These are phyloP conservation scores for Penicillium rolfsii DNA, from an alignment of 2,329 filamentous ascomycete species.

Conservation along the genomic window DNA sequence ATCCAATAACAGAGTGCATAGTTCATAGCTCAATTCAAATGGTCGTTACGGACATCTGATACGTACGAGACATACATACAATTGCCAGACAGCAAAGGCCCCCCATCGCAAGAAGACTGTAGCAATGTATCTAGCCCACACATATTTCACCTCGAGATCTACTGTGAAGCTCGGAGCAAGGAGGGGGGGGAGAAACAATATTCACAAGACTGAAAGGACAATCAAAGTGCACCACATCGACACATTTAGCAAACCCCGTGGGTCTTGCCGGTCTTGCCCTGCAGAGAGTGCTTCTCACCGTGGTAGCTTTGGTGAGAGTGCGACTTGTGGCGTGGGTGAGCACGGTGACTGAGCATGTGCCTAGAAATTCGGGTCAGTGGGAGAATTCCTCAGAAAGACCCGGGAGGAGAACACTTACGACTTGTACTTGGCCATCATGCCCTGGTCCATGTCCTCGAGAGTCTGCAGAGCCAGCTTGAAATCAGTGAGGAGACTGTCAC, in stretches of 20 bases:
- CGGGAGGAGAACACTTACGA: conserved; percentile 51
- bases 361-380: conserved; percentile 26
- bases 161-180: background rate
- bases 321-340: conserved; percentile 57
- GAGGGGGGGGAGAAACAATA: background rate
- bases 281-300: conserved; percentile 81
- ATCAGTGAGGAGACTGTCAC: conserved; percentile 76
- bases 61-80: conserved; percentile 9
- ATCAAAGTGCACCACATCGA: background rate
- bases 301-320: conserved; percentile 59
- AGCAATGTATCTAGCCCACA: background rate
- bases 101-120: no score
- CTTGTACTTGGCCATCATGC: conserved; percentile 70
- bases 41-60: conserved; percentile 10
- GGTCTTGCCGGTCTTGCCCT: conserved; percentile 89
- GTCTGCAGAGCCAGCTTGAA: conserved; percentile 75
- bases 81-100: background rate
- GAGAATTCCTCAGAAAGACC: background rate
- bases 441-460: conserved; percentile 73
- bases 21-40: conserved; percentile 6
- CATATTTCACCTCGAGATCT: background rate
- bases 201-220: background rate
- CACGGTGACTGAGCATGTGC: conserved; percentile 60
- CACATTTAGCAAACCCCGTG: conserved; percentile 74
- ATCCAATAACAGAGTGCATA: background rate